phyloP scores from a whole-genome alignment of 2,329 filamentous ascomycete species.

The Colletotrichum tabaci region DNA sequence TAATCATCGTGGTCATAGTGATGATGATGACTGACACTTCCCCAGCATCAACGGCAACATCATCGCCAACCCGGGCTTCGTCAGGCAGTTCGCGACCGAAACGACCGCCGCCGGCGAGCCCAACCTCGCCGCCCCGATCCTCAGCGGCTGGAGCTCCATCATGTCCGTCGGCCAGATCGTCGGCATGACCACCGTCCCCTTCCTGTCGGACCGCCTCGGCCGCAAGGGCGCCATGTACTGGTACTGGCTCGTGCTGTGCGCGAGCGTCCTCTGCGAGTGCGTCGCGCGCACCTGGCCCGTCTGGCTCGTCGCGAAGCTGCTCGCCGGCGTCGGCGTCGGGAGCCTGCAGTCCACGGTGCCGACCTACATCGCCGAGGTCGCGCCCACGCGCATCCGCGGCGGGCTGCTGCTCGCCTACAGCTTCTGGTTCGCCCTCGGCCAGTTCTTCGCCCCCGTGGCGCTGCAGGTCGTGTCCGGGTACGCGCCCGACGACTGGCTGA shows the following conservation, averaged over 20 bases:
- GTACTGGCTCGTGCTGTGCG: slow-evolving; percentile 50
- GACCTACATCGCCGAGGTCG: slow-evolving; percentile 58
- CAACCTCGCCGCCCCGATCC: slow-evolving; percentile 53
- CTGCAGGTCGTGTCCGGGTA: slow-evolving; percentile 52
- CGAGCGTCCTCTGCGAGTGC: slow-evolving; percentile 55
- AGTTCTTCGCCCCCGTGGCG: slow-evolving; percentile 59
- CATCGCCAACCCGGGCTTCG: slow-evolving; percentile 56
- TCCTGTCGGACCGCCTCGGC: slow-evolving; percentile 48
- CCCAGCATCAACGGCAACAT: slow-evolving; percentile 54
- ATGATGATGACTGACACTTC: background rate
- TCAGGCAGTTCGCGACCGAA: slow-evolving; percentile 51
- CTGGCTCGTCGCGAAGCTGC: slow-evolving; percentile 56
- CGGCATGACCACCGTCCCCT: slow-evolving; percentile 52
- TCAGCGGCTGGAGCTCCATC: slow-evolving; percentile 56
- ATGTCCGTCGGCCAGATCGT: slow-evolving; percentile 58
- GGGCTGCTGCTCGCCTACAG: slow-evolving; percentile 57
- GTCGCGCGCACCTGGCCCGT: slow-evolving; percentile 55
- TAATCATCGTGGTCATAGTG: too few relatives aligned
- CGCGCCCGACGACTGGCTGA: slow-evolving; percentile 53
- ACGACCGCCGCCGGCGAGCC: slow-evolving; percentile 47
- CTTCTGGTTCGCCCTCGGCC: slow-evolving; percentile 61
- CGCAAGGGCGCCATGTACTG: slow-evolving; percentile 52
- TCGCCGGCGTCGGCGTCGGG: slow-evolving; percentile 57
- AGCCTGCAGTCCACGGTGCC: slow-evolving; percentile 59
- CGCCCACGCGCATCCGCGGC: slow-evolving; percentile 58